phyloP scores from a whole-genome alignment of 495 filamentous ascomycete species.

The Penicillium atrosanguineum region DNA sequence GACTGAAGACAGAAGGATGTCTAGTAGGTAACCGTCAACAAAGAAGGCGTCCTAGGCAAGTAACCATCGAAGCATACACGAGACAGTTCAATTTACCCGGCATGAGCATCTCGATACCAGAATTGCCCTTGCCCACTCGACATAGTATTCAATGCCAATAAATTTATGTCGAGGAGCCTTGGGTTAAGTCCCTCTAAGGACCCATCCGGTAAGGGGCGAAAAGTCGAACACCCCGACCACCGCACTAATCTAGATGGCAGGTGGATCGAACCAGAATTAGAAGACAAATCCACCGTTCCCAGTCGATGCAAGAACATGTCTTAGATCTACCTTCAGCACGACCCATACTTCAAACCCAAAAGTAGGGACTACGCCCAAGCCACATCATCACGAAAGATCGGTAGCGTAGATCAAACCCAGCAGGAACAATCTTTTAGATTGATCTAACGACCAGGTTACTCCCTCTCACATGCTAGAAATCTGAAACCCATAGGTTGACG shows the following conservation, averaged over 20 bases:
- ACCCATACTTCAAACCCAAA: not conserved
- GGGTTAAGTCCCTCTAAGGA: too few species aligned
- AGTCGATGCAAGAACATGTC: not conserved
- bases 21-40: too few species aligned
- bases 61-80: too few species aligned
- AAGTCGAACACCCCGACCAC: not conserved
- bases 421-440: not conserved
- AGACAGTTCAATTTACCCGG: too few species aligned
- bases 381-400: not conserved
- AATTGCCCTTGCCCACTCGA: too few species aligned
- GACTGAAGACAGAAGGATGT: too few species aligned
- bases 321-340: not conserved
- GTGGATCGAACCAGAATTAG: not conserved
- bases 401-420: not conserved
- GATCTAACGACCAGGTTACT: not conserved
- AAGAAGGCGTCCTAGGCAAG: too few species aligned
- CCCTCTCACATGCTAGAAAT: not conserved
- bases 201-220: too few species aligned
- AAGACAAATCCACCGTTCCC: not conserved
- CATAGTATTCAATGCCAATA: too few species aligned
- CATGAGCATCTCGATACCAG: too few species aligned
- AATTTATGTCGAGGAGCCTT: too few species aligned
- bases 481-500: conserved; percentile 3
- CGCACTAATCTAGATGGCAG: not conserved
- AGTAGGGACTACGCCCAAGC: not conserved